These are phyloP conservation scores for Leccinum aurantiacum DNA, from an alignment of 768 basidiomycete genomes.

Conservation along the genomic window DNA sequence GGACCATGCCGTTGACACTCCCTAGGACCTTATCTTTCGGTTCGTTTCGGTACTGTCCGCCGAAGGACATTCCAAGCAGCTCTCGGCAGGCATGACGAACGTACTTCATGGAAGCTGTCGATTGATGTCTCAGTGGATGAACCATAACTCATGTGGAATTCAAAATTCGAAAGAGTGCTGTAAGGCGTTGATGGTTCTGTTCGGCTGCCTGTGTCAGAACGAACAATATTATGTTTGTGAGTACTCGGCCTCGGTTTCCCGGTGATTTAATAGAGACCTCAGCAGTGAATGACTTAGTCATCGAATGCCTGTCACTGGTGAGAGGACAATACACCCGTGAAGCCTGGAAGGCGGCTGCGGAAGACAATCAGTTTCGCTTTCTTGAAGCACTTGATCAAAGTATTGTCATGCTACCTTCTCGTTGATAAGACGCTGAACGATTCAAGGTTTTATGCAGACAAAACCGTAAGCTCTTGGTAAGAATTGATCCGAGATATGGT, in stretches of 20 bases:
- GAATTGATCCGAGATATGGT: neutral
- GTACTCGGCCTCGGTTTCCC: slow-evolving; percentile 5
- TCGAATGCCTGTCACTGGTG: slow-evolving; percentile 21
- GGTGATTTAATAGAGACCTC: neutral
- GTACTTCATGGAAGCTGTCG: slow-evolving; percentile 23
- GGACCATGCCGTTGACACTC: slow-evolving; percentile 5
- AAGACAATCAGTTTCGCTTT: slow-evolving; percentile 14
- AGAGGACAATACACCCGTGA: slow-evolving; percentile 12
- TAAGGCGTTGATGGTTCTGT: slow-evolving; percentile 29
- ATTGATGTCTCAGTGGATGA: slow-evolving; percentile 25
- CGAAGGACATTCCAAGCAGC: slow-evolving; percentile 9
- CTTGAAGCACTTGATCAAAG: slow-evolving; percentile 19
- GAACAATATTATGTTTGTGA: slow-evolving; percentile 21
- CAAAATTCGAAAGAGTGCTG: slow-evolving; percentile 32
- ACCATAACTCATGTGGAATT: slow-evolving; percentile 24
- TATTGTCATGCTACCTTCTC: slow-evolving; percentile 9
- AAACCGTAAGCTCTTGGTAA: slow-evolving; percentile 16
- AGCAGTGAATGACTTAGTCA: slow-evolving; percentile 20
- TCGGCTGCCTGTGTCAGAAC: slow-evolving; percentile 21
- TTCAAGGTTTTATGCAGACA: slow-evolving; percentile 15
- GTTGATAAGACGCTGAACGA: slow-evolving; percentile 2
- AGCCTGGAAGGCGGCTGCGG: slow-evolving; percentile 23
- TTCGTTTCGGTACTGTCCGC: slow-evolving; percentile 23
- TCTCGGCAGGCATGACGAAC: slow-evolving; percentile 17
- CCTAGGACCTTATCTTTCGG: slow-evolving; percentile 24